Percentiles rank a stretch among this genome's conserved stretches.
Evolutionary conservation across 495 filamentous ascomycete species (phyloP).

Genomic region (Penicilliopsis zonata): DNA sequence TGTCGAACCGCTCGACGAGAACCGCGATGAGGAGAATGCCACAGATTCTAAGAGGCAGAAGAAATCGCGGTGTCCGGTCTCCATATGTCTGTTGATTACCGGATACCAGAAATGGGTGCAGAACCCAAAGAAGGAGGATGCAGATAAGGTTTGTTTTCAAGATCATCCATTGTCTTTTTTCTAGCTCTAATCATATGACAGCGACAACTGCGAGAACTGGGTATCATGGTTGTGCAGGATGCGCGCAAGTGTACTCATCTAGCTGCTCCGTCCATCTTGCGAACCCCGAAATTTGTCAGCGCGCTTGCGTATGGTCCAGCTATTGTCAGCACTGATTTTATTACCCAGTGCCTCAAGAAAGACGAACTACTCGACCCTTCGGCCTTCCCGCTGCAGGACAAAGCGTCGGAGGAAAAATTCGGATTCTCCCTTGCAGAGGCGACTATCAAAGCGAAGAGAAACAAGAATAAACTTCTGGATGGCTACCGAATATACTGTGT

Average conservation of each 20-base stretch:
- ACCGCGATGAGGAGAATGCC: constrained; percentile 38
- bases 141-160: constrained; percentile 55
- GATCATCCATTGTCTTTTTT: constrained; percentile 1
- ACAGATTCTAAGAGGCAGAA: constrained; percentile 49
- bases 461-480: constrained; percentile 60
- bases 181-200: constrained; percentile 17
- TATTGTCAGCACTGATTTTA: constrained; percentile 65
- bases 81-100: constrained; percentile 64
- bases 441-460: constrained; percentile 54
- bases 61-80: constrained; percentile 46
- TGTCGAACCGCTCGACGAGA: constrained; percentile 32
- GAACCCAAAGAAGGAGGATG: constrained; percentile 56
- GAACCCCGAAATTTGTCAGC: constrained; percentile 86
- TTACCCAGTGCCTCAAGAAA: constrained; percentile 57
- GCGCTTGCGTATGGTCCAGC: constrained; percentile 67
- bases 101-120: constrained; percentile 68
- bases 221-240: constrained; percentile 68
- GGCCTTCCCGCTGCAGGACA: constrained; percentile 56
- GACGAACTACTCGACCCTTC: constrained; percentile 46
- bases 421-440: constrained; percentile 54
- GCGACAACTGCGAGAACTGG: constrained; percentile 73
- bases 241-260: constrained; percentile 69
- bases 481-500: constrained; percentile 73
- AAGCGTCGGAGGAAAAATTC: constrained; percentile 55
- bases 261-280: constrained; percentile 72